Percentiles rank a stretch among this genome's conserved stretches.
These are phyloP conservation scores for Tulasnella calospora DNA, from an alignment of 768 basidiomycete genomes.

Conservation along the genomic window DNA sequence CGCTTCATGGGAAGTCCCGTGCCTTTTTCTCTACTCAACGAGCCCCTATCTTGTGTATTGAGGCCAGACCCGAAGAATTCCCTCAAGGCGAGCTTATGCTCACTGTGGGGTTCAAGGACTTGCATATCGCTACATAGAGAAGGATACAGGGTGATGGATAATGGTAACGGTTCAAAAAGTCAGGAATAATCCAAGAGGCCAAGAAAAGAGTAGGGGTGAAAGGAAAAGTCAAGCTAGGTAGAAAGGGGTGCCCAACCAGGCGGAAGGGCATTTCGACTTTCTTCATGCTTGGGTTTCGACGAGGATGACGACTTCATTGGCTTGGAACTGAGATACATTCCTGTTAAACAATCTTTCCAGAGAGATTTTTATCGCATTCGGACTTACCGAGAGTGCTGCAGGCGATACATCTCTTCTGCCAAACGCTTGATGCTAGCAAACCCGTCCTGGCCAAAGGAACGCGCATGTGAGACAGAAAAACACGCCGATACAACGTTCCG, in stretches of 20 bases:
- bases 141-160: neutral
- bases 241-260: neutral
- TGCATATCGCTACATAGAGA: neutral
- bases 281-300: neutral
- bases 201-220: neutral
- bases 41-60: too few species aligned
- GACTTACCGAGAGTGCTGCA: neutral
- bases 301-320: neutral
- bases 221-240: neutral
- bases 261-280: neutral
- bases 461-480: neutral
- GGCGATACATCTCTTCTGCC: neutral
- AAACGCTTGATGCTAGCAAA: neutral
- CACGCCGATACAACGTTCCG: neutral
- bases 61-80: neutral
- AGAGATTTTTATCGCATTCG: neutral
- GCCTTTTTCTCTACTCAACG: neutral
- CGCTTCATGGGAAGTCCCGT: neutral
- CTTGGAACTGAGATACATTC: neutral
- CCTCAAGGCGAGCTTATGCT: neutral
- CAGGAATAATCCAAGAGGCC: neutral
- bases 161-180: neutral
- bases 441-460: neutral
- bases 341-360: neutral
- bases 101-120: neutral